Conservation (phyloP, 2,329 filamentous ascomycete genomes). For the Penicillium crustosum region DNA sequence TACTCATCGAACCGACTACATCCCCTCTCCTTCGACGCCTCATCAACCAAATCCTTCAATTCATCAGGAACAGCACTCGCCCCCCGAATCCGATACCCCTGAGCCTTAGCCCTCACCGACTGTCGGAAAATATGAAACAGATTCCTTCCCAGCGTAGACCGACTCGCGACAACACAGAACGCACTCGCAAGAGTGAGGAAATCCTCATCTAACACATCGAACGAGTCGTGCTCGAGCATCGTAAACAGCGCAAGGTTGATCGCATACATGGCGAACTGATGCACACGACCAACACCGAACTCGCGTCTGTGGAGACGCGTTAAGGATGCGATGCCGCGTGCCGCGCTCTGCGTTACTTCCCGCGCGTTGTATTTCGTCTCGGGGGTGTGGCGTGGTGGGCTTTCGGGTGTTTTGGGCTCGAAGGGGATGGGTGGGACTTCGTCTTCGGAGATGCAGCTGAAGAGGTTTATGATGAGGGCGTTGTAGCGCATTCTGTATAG, state of each 20-base stretch:
- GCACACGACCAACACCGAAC: constrained; percentile 37
- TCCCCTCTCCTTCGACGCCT: constrained; percentile 19
- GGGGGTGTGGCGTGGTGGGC: constrained; percentile 21
- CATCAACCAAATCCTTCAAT: constrained; percentile 35
- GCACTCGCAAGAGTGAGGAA: constrained; percentile 37
- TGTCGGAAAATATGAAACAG: constrained; percentile 41
- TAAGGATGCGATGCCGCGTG: constrained; percentile 32
- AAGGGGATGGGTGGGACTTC: constrained; percentile 16
- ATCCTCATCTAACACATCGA: constrained; percentile 37
- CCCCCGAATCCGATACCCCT: constrained; percentile 31
- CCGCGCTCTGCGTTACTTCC: constrained; percentile 31
- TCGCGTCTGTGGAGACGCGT: constrained; percentile 34
- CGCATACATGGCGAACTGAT: constrained; percentile 41
- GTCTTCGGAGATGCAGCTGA: constrained; percentile 31
- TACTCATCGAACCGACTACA: constrained; percentile 32
- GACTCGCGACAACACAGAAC: constrained; percentile 36
- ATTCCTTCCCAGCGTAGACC: constrained; percentile 35
- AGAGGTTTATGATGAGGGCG: constrained; percentile 37
- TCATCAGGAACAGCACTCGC: constrained; percentile 28
- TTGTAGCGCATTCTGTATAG: constrained; percentile 36
- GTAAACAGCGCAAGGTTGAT: constrained; percentile 41
- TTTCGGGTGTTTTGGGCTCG: constrained; percentile 33
- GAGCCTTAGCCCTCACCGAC: constrained; percentile 31
- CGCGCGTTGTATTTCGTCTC: constrained; percentile 23
- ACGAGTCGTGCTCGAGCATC: constrained; percentile 30